phyloP scores from a whole-genome alignment of 768 basidiomycete species.

The Tylopilus vinaceipallidus region DNA sequence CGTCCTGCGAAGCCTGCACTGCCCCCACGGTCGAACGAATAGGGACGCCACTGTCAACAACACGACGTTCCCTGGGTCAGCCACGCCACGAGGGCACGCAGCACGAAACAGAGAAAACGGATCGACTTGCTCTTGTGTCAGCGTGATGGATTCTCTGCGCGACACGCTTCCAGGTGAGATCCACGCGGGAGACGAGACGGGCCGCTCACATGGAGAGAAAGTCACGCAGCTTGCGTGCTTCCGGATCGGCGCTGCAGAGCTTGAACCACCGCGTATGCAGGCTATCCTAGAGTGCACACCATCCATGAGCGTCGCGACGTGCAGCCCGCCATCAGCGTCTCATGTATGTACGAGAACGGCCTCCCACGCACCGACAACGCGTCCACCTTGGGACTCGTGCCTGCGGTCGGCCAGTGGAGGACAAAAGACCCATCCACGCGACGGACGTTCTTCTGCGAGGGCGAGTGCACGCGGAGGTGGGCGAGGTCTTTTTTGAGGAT shows the following conservation, averaged over 20 bases:
- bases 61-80: conserved; percentile 9
- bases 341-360: no score
- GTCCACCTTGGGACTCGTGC: conserved; percentile 1
- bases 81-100: not conserved
- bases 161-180: conserved; percentile 6
- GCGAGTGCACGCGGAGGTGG: conserved; percentile 31
- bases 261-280: conserved; percentile 28
- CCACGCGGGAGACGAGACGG: not conserved
- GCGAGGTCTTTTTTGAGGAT: conserved; percentile 28
- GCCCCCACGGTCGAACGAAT: conserved; percentile 11
- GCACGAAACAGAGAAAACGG: not conserved
- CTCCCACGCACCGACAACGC: conserved; percentile 9
- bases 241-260: conserved; percentile 22
- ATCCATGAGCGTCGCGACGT: not conserved
- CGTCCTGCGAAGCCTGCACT: conserved; percentile 3
- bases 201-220: conserved; percentile 29
- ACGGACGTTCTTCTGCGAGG: conserved; percentile 27
- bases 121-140: conserved; percentile 24
- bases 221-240: conserved; percentile 22
- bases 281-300: conserved; percentile 12
- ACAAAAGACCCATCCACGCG: conserved; percentile 21
- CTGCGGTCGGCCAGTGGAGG: conserved; percentile 24
- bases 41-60: conserved; percentile 9
- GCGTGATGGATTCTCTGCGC: conserved; percentile 20
- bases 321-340: no score